Conservation (phyloP, 1,139 yeast species). For the Taphrina confusa region DNA sequence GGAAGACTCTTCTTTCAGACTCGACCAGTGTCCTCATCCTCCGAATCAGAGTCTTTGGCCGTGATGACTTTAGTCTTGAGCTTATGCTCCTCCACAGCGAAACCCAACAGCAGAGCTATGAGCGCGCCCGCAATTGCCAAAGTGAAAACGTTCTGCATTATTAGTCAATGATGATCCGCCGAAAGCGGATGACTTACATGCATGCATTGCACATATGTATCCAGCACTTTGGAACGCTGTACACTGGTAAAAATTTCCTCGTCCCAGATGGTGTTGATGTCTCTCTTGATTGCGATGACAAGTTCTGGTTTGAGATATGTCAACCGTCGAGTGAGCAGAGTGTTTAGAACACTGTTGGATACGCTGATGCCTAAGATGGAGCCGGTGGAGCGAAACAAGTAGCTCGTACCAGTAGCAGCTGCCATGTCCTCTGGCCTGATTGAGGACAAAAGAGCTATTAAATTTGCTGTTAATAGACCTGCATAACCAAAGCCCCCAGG, state of each 20-base stretch:
- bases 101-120: not conserved
- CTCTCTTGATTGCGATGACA: slow-evolving; percentile 11
- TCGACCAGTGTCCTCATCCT: not conserved
- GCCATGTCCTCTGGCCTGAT: slow-evolving; percentile 38
- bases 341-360: slow-evolving; percentile 21
- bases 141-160: not conserved
- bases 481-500: slow-evolving; percentile 41
- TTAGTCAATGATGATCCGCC: not conserved
- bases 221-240: slow-evolving; percentile 12
- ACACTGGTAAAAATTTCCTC: not conserved
- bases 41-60: not conserved
- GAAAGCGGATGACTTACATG: slow-evolving; percentile 1
- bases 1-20: too few relatives aligned
- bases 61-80: slow-evolving; percentile 5
- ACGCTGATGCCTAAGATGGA: slow-evolving; percentile 40
- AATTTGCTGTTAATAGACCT: slow-evolving; percentile 25
- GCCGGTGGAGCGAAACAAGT: slow-evolving; percentile 40
- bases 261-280: slow-evolving; percentile 22
- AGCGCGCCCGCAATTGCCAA: not conserved
- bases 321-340: slow-evolving; percentile 6
- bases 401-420: slow-evolving; percentile 41
- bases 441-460: slow-evolving; percentile 29
- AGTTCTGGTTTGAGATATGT: not conserved
- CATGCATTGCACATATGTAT: slow-evolving; percentile 21
- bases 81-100: not conserved